A percentile compares a stretch with the other conserved stretches of the same genome.
Evolutionary conservation across 1,284 basidiomycete genomes (phyloP).

Genomic region (Tausonia pullulans): DNA sequence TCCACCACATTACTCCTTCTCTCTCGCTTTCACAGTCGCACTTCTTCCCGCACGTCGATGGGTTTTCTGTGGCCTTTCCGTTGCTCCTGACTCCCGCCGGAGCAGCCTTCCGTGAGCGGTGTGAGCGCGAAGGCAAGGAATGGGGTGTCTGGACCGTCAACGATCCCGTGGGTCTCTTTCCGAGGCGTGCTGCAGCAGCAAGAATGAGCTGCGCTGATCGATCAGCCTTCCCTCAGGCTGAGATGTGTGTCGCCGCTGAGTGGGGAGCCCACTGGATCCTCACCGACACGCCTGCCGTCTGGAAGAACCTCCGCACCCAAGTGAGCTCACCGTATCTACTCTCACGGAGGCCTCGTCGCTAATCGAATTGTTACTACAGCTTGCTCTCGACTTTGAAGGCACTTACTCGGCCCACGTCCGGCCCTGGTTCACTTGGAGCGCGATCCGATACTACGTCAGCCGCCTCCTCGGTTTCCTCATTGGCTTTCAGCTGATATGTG

Average conservation of each 20-base stretch:
- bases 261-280: constrained; percentile 8
- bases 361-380: too few relatives aligned
- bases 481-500: too few relatives aligned
- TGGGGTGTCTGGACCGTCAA: constrained; percentile 92
- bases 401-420: too few relatives aligned
- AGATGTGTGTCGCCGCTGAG: constrained; percentile 45
- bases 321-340: not conserved
- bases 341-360: too few relatives aligned
- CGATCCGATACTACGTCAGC: too few relatives aligned
- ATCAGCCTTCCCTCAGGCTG: constrained; percentile 38
- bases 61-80: constrained; percentile 15
- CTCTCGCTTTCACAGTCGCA: constrained; percentile 78
- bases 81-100: constrained; percentile 20
- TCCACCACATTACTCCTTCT: constrained; percentile 42
- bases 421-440: too few relatives aligned
- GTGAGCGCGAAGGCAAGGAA: constrained; percentile 62
- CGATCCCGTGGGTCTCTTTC: constrained; percentile 28
- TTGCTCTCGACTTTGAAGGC: too few relatives aligned
- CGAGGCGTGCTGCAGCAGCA: too few relatives aligned
- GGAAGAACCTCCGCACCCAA: constrained; percentile 4
- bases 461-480: too few relatives aligned
- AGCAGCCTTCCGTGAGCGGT: constrained; percentile 58
- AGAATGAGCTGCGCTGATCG: too few relatives aligned
- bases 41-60: constrained; percentile 56
- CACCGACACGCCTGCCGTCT: constrained; percentile 8